Evolutionary conservation across 768 basidiomycete genomes (phyloP).

Genomic region (Rhodotorula toruloides): DNA sequence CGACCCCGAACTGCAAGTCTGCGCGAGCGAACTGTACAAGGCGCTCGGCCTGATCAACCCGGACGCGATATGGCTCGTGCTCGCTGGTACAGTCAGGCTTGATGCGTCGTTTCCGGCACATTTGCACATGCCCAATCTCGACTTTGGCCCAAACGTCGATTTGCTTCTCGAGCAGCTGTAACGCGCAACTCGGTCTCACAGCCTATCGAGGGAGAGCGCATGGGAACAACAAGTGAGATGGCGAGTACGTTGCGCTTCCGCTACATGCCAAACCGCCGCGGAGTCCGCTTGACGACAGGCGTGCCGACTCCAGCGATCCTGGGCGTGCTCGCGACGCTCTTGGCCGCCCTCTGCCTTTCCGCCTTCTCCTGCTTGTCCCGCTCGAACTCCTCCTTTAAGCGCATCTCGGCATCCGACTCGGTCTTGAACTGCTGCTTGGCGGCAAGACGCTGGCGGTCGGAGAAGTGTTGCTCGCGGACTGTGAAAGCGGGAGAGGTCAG

Average conservation of each 20-base stretch:
- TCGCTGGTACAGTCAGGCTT: constrained; percentile 47
- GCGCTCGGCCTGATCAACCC: constrained; percentile 60
- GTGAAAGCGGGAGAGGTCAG: constrained; percentile 49
- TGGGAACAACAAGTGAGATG: too few species aligned
- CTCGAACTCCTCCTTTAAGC: constrained; percentile 37
- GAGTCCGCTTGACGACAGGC: constrained; percentile 30
- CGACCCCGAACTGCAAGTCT: constrained; percentile 68
- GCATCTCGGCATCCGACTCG: constrained; percentile 38
- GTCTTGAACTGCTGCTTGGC: constrained; percentile 28
- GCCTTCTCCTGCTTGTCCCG: constrained; percentile 36
- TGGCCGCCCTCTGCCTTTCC: constrained; percentile 34
- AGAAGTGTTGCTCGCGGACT: constrained; percentile 95
- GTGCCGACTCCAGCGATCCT: constrained; percentile 37
- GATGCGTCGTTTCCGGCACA: neutral
- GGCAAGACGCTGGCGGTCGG: constrained; percentile 61
- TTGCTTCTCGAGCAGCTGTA: neutral
- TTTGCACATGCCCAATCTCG: neutral
- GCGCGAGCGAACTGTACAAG: constrained; percentile 62
- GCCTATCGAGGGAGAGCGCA: too few species aligned
- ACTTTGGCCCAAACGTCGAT: constrained; percentile 5
- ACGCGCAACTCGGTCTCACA: too few species aligned
- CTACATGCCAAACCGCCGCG: constrained; percentile 34
- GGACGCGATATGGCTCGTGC: constrained; percentile 78
- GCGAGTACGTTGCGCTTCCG: too few species aligned
- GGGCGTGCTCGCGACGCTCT: constrained; percentile 38